Conservation (phyloP, 1,284 basidiomycete species). For the Heterobasidion occidentale region DNA sequence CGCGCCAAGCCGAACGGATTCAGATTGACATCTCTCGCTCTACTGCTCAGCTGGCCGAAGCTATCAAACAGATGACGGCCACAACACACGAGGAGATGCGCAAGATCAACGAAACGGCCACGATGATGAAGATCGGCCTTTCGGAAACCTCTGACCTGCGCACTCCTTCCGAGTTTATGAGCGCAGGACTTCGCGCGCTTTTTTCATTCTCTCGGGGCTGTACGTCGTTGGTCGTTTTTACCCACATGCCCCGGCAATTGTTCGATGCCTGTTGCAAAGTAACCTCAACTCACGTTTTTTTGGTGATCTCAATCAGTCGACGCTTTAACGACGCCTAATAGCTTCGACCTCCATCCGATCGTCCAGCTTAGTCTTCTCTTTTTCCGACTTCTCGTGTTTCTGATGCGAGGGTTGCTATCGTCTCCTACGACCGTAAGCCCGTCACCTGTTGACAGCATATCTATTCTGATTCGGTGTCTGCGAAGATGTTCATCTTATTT, state of each 20-base stretch:
- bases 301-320: background rate
- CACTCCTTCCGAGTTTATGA: conserved; percentile 14
- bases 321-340: background rate
- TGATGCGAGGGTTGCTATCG: conserved; percentile 9
- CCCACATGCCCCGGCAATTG: background rate
- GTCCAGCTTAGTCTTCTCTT: background rate
- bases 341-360: background rate
- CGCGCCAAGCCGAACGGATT: conserved; percentile 19
- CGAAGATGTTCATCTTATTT: background rate
- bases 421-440: conserved; percentile 17
- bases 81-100: conserved; percentile 32
- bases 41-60: conserved; percentile 25
- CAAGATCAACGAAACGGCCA: conserved; percentile 38
- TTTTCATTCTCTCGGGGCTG: background rate
- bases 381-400: conserved; percentile 10
- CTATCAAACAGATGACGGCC: conserved; percentile 28
- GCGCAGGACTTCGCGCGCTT: background rate
- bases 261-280: too few species aligned
- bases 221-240: conserved; percentile 2
- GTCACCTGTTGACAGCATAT: background rate
- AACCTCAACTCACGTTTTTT: background rate
- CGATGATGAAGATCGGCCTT: conserved; percentile 19
- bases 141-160: background rate
- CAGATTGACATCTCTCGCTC: conserved; percentile 27
- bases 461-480: background rate